Evolutionary conservation across 768 basidiomycete genomes (phyloP).

Genomic region (Lactifluus hygrophoroides): DNA sequence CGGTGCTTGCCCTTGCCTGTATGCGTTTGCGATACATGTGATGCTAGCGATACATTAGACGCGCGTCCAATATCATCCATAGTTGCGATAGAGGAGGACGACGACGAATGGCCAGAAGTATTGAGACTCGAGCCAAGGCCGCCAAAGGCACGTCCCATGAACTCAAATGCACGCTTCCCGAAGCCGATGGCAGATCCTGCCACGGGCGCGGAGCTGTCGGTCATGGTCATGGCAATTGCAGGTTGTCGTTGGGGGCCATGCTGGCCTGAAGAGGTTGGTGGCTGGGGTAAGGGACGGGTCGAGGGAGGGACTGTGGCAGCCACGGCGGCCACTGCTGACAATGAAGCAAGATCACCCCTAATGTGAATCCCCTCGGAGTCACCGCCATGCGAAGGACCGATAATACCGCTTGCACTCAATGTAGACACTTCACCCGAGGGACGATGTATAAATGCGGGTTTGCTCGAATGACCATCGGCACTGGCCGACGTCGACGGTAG

Average conservation of each 20-base stretch:
- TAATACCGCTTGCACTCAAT: conserved; percentile 36
- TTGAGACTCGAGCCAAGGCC: conserved; percentile 1
- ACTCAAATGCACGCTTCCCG: conserved; percentile 64
- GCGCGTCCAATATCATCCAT: conserved; percentile 15
- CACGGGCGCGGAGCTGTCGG: conserved; percentile 56
- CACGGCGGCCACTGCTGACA: too few relatives aligned
- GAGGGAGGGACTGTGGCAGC: conserved; percentile 14
- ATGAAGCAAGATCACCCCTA: conserved; percentile 41
- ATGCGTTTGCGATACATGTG: conserved; percentile 13
- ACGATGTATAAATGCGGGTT: conserved; percentile 3
- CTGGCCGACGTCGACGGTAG: background rate
- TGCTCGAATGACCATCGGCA: conserved; percentile 2
- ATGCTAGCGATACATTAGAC: conserved; percentile 17
- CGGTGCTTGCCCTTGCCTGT: conserved; percentile 31
- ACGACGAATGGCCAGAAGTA: conserved; percentile 25
- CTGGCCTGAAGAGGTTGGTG: conserved; percentile 18
- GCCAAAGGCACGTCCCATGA: conserved; percentile 35
- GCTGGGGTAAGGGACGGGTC: conserved; percentile 27
- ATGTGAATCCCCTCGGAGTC: conserved; percentile 35
- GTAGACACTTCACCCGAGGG: conserved; percentile 30
- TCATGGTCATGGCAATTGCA: conserved; percentile 71
- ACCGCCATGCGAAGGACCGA: conserved; percentile 29
- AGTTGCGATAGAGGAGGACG: conserved; percentile 29
- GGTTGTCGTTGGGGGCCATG: conserved; percentile 44
- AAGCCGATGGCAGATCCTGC: conserved; percentile 53